phyloP scores from a whole-genome alignment of 805 yeast genomes.

The Starmerella stellata region DNA sequence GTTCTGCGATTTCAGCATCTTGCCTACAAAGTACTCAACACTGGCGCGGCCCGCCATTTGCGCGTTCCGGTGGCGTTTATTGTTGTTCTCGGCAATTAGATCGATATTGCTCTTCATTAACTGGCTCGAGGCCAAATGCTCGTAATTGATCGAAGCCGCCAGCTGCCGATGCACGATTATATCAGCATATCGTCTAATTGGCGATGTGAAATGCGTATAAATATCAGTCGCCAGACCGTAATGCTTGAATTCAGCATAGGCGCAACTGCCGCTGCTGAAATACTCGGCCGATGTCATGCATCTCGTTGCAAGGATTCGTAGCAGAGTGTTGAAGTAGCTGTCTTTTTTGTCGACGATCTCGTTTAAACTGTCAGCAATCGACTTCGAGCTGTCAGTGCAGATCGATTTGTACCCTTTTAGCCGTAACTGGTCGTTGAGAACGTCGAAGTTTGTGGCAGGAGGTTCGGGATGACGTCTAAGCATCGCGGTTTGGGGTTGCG shows the following conservation, averaged over 20 bases:
- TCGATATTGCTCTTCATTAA: conserved; percentile 86
- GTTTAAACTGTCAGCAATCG: conserved; percentile 85
- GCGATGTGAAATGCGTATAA: conserved; percentile 96
- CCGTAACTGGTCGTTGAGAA: conserved; percentile 70
- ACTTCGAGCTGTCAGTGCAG: conserved; percentile 68
- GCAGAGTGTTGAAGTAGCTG: conserved; percentile 77
- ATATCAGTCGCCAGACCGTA: conserved; percentile 95
- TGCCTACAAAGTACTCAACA: conserved; percentile 94
- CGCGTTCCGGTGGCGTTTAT: conserved; percentile 88
- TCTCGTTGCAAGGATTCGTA: conserved; percentile 92
- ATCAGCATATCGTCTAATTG: conserved; percentile 95
- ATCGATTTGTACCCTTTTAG: conserved; percentile 59
- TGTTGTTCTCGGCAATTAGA: conserved; percentile 68
- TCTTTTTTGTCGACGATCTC: conserved; percentile 67
- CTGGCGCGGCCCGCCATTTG: conserved; percentile 98
- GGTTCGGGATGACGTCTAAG: conserved; percentile 96
- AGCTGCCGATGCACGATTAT: conserved; percentile 92
- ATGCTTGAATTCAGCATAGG: conserved; percentile 83
- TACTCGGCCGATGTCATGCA: conserved; percentile 99
- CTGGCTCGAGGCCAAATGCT: conserved; percentile 59
- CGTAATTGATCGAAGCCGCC: conserved; percentile 96
- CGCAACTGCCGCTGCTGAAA: conserved; percentile 75
- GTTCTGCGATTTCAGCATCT: conserved; percentile 77
- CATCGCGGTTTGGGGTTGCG: conserved; percentile 97
- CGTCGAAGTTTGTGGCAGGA: conserved; percentile 81